phyloP scores from a whole-genome alignment of 139 green algal genomes.

The Mychonastes homosphaera region DNA sequence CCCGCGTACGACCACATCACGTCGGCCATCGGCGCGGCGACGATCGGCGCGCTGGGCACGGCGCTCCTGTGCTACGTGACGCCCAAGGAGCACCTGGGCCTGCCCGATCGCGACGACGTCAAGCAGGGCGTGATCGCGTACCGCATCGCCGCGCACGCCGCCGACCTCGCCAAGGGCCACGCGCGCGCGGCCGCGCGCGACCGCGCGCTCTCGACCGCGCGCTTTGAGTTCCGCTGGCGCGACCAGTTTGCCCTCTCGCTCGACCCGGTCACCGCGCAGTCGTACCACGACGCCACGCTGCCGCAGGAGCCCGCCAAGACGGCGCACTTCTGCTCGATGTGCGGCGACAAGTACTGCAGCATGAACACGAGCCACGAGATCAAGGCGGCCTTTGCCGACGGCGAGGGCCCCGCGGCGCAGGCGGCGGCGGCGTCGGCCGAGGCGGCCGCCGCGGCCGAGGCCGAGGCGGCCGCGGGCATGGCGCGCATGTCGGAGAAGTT shows the following conservation, averaged over 20 bases:
- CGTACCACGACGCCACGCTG: conserved; percentile 81
- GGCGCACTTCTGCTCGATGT: conserved; percentile 79
- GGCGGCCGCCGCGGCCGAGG: conserved; percentile 6
- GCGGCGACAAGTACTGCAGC: conserved; percentile 83
- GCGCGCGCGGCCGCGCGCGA: conserved; percentile 73
- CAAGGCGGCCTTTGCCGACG: conserved; percentile 35
- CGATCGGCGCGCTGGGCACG: conserved; percentile 80
- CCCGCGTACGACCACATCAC: conserved; percentile 98
- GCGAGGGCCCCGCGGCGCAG: conserved; percentile 5
- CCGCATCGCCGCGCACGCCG: conserved; percentile 94
- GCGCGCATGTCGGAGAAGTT: conserved; percentile 69
- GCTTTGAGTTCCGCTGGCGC: conserved; percentile 95
- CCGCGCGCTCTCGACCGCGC: conserved; percentile 74
- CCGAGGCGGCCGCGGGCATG: conserved; percentile 49
- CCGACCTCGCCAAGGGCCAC: conserved; percentile 92
- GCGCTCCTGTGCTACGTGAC: conserved; percentile 97
- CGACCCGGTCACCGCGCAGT: conserved; percentile 74
- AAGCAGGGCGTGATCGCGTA: conserved; percentile 87
- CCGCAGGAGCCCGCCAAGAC: conserved; percentile 66
- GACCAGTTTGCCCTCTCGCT: conserved; percentile 94
- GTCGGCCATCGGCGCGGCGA: conserved; percentile 87
- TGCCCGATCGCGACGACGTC: conserved; percentile 56
- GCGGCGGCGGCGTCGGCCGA: not conserved
- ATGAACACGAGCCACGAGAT: conserved; percentile 84
- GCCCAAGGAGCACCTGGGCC: conserved; percentile 94